Conservation (phyloP, 495 filamentous ascomycete genomes). For the Penicillium psychrofluorescens region DNA sequence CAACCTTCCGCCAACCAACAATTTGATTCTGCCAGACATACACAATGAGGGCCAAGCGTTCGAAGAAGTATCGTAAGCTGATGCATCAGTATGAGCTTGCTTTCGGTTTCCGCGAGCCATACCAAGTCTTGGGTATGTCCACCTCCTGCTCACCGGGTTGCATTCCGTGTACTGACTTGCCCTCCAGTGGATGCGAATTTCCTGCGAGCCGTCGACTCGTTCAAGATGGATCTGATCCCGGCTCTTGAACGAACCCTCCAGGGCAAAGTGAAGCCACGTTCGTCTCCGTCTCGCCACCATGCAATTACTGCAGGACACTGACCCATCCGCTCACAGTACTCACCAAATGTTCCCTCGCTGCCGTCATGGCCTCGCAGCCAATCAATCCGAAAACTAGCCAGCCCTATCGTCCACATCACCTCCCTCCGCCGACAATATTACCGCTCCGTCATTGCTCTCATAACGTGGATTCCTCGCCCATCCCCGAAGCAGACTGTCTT, state of each 20-base stretch:
- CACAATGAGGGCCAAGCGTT: constrained; percentile 82
- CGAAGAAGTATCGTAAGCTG: constrained; percentile 92
- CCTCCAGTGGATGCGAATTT: constrained; percentile 69
- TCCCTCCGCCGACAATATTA: constrained; percentile 44
- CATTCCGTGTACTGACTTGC: constrained; percentile 7
- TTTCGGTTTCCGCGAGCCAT: constrained; percentile 86
- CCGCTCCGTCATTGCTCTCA: constrained; percentile 88
- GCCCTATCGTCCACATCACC: constrained; percentile 31
- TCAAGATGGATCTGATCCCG: constrained; percentile 73
- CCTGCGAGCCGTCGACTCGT: constrained; percentile 60
- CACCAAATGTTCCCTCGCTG: constrained; percentile 51
- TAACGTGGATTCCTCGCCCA: constrained; percentile 68
- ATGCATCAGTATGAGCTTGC: constrained; percentile 83
- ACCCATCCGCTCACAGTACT: constrained; percentile 35
- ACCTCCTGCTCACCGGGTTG: not conserved
- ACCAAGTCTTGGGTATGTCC: constrained; percentile 71
- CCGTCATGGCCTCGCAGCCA: constrained; percentile 37
- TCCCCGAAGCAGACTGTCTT: constrained; percentile 72
- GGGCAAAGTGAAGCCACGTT: constrained; percentile 78
- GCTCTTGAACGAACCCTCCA: constrained; percentile 69
- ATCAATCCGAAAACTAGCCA: constrained; percentile 40
- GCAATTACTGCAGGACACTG: too few relatives aligned
- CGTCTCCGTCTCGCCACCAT: constrained; percentile 11
- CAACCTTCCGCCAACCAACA: constrained; percentile 8
- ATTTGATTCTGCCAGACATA: constrained; percentile 9